Conservation (phyloP, 352 stramenopile genomes). For the Aphanomyces cochlioides region DNA sequence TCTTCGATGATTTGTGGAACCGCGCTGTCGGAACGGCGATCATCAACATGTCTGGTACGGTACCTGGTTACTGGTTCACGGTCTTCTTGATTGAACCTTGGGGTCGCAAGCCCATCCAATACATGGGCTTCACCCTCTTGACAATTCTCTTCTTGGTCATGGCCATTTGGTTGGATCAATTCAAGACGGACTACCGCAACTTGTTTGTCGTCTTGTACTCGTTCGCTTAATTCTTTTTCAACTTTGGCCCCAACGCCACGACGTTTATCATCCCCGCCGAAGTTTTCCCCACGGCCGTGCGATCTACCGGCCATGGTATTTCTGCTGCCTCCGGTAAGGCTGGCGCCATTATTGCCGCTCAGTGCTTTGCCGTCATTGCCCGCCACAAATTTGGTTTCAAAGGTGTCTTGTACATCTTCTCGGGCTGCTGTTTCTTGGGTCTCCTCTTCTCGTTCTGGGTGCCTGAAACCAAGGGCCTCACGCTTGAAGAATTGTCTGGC, state of each 20-base stretch:
- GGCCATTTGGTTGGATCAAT: conserved; percentile 44
- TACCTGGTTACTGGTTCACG: conserved; percentile 65
- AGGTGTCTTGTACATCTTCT: conserved; percentile 48
- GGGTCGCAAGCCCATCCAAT: too few species aligned
- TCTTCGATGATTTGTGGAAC: conserved; percentile 44
- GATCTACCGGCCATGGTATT: conserved; percentile 79
- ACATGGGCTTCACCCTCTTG: conserved; percentile 44
- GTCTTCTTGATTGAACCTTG: conserved; percentile 54
- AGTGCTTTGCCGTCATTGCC: conserved; percentile 42
- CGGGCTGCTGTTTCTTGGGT: conserved; percentile 46
- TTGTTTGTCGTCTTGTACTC: too few species aligned
- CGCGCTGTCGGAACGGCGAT: too few species aligned
- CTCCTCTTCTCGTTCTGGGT: conserved; percentile 51
- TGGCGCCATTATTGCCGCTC: too few species aligned
- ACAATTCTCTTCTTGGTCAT: conserved; percentile 53
- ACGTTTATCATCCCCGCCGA: conserved; percentile 86
- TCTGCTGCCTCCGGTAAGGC: too few species aligned
- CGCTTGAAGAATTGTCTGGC: conserved; percentile 43
- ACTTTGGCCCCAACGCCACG: conserved; percentile 71
- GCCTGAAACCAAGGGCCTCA: conserved; percentile 48
- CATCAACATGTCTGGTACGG: conserved; percentile 49
- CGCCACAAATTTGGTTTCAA: conserved; percentile 44
- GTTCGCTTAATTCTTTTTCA: conserved; percentile 58
- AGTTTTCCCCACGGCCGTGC: conserved; percentile 75
- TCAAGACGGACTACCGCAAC: conserved; percentile 39